These are phyloP conservation scores for Hysterium pulicare DNA, from an alignment of 2,329 filamentous ascomycete genomes.

Conservation along the genomic window DNA sequence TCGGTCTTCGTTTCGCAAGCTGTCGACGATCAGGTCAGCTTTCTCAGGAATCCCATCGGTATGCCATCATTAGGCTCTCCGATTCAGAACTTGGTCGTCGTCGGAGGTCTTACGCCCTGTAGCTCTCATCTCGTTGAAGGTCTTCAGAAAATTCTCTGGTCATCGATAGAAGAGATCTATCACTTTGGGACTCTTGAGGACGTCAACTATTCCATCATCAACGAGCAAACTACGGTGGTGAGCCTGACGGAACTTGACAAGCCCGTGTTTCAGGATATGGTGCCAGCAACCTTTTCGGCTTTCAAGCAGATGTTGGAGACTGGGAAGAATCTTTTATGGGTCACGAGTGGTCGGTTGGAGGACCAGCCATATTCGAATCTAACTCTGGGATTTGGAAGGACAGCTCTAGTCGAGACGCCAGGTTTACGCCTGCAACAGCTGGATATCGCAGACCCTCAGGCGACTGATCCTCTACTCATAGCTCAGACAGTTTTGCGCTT, in stretches of 20 bases:
- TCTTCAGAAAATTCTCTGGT: not conserved
- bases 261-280: not conserved
- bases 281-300: not conserved
- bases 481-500: not conserved
- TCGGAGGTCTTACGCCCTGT: not conserved
- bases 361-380: slow-evolving; percentile 21
- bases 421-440: not conserved
- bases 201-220: not conserved
- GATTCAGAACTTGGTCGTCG: not conserved
- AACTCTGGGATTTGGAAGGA: slow-evolving; percentile 10
- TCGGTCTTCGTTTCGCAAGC: not conserved
- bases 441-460: not conserved
- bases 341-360: slow-evolving; percentile 13
- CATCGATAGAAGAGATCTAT: not conserved
- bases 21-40: not conserved
- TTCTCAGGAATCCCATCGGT: not conserved
- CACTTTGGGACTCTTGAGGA: not conserved
- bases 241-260: not conserved
- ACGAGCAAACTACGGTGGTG: not conserved
- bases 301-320: not conserved
- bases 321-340: slow-evolving; percentile 12
- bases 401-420: not conserved
- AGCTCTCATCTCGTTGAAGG: not conserved
- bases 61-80: not conserved
- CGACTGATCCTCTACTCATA: not conserved